Conservation (phyloP, 441 rosid species). For the Mallotus japonicus region DNA sequence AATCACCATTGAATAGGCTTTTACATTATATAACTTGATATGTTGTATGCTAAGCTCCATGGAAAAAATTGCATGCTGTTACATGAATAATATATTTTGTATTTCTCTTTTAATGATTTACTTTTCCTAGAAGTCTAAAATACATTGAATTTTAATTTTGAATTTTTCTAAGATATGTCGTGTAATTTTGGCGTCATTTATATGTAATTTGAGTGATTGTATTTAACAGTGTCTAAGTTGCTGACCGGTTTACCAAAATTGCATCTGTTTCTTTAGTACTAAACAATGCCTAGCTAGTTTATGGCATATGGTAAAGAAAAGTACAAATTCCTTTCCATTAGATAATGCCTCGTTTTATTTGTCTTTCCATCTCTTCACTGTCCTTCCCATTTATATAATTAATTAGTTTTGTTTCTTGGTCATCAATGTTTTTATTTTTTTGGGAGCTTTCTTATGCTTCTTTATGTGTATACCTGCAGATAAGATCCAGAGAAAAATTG, state of each 20-base stretch:
- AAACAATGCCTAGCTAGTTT: background rate
- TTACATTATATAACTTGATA: constrained; percentile 21
- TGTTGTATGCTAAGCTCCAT: constrained; percentile 18
- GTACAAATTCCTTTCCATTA: background rate
- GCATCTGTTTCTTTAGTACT: background rate
- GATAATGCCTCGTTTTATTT: background rate
- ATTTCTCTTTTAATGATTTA: background rate
- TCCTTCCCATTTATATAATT: background rate
- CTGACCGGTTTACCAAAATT: background rate
- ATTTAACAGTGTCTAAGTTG: background rate
- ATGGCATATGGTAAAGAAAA: background rate
- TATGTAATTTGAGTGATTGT: background rate
- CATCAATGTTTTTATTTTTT: background rate
- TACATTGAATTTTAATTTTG: background rate
- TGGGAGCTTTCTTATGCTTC: constrained; percentile 20
- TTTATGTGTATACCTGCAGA: constrained; percentile 41
- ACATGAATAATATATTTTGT: background rate
- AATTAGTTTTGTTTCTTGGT: constrained; percentile 9
- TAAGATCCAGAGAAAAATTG: constrained; percentile 61
- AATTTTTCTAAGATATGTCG: background rate
- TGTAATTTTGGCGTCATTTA: background rate
- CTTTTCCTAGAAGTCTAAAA: background rate
- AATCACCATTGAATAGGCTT: constrained; percentile 31
- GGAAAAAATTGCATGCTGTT: background rate
- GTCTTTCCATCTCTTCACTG: background rate